phyloP scores from a whole-genome alignment of 192 early-diverging fungal genomes.

The Lunasporangiospora selenospora region DNA sequence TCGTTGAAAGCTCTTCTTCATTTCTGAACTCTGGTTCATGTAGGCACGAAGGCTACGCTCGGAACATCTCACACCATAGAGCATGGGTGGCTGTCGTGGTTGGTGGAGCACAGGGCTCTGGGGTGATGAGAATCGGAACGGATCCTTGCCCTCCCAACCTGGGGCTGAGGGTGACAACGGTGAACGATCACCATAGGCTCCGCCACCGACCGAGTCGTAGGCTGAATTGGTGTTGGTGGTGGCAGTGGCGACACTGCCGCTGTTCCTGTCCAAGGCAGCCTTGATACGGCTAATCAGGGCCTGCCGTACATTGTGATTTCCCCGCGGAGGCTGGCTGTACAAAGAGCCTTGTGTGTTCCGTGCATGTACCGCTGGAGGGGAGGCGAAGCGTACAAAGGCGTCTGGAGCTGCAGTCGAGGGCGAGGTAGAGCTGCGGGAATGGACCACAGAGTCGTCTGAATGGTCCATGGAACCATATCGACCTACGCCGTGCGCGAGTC shows the following conservation, averaged over 20 bases:
- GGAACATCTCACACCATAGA: slow-evolving; percentile 8
- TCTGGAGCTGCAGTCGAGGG: no score
- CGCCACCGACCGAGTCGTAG: no score
- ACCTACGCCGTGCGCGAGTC: no score
- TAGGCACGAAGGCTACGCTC: slow-evolving; percentile 25
- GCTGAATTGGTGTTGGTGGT: neutral
- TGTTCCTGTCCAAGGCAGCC: slow-evolving; percentile 22
- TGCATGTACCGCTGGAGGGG: neutral
- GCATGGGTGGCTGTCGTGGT: neutral
- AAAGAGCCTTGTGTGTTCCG: neutral
- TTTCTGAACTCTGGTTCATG: slow-evolving; percentile 26
- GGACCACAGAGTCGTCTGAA: neutral
- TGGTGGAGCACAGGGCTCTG: neutral
- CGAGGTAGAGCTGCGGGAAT: neutral
- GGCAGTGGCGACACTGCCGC: no score
- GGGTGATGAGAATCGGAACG: neutral
- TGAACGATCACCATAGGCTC: no score
- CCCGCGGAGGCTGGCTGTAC: slow-evolving; percentile 14
- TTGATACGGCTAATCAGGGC: slow-evolving; percentile 38
- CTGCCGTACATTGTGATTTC: slow-evolving; percentile 15
- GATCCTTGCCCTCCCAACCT: neutral
- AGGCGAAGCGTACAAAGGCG: neutral
- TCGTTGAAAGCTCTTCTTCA: slow-evolving; percentile 24
- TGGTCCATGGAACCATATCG: no score
- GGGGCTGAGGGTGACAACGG: neutral